Evolutionary conservation across 495 filamentous ascomycete genomes (phyloP).

Genomic region (Xylaria grammica): DNA sequence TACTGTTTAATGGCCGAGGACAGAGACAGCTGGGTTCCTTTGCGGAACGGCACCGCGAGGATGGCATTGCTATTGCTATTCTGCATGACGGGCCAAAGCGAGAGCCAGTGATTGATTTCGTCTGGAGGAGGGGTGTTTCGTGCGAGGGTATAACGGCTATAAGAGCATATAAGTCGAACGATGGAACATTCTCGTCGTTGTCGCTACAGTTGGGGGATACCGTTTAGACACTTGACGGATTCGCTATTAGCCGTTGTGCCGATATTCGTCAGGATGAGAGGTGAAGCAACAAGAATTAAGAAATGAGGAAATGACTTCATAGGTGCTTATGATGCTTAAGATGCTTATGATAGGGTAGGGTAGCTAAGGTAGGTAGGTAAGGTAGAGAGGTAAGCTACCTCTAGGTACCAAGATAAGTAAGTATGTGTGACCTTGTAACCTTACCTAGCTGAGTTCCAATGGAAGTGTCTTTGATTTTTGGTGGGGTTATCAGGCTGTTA

Average conservation of each 20-base stretch:
- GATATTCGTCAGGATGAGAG: neutral
- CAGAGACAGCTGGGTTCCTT: conserved; percentile 75
- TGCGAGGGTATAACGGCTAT: conserved; percentile 3
- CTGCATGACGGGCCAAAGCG: conserved; percentile 31
- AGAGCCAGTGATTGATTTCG: neutral
- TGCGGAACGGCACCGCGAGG: conserved; percentile 81
- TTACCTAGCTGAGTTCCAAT: no score
- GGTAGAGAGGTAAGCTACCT: no score
- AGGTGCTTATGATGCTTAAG: neutral
- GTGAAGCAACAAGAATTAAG: neutral
- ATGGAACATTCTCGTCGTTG: conserved; percentile 6
- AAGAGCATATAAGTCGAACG: neutral
- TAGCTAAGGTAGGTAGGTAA: neutral
- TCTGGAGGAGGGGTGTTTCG: neutral
- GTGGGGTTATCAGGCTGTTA: neutral
- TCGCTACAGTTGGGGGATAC: neutral
- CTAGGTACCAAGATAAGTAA: no score
- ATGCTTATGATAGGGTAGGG: neutral
- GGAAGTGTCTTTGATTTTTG: neutral
- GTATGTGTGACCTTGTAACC: no score
- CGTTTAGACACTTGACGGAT: neutral
- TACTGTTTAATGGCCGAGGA: conserved; percentile 89
- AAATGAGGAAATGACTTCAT: conserved; percentile 12
- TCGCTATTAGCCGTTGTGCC: neutral
- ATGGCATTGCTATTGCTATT: conserved; percentile 42